phyloP scores from a whole-genome alignment of 257 asterid genomes.

The Solanum etuberosum region DNA sequence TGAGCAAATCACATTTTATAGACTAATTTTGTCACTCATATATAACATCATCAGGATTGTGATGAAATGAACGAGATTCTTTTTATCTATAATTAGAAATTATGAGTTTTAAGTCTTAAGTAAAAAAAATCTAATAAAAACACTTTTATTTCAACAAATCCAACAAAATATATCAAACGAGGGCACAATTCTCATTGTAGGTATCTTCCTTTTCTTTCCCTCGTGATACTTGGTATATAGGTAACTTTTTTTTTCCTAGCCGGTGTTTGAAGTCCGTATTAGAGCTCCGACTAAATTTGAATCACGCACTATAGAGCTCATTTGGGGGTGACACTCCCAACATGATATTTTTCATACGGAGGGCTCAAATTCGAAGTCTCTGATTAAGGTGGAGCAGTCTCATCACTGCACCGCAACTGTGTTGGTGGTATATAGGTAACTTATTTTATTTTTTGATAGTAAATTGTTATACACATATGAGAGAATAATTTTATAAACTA shows the following conservation, averaged over 20 bases:
- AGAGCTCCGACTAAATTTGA: rapidly evolving
- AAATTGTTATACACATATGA: not conserved
- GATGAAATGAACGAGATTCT: not conserved
- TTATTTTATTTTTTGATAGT: not conserved
- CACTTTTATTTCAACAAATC: no score
- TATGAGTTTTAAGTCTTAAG: rapidly evolving
- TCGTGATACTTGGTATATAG: not conserved
- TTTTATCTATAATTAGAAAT: not conserved
- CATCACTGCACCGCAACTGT: no score
- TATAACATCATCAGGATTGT: not conserved
- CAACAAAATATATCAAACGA: no score
- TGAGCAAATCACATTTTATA: not conserved
- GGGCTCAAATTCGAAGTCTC: rapidly evolving
- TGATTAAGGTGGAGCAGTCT: rapidly evolving
- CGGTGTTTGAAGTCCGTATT: no score
- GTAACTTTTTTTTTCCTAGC: not conserved
- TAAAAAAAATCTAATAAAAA: not conserved
- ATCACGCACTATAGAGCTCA: not conserved
- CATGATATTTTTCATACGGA: rapidly evolving
- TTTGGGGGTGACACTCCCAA: rapidly evolving
- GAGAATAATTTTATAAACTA: not conserved
- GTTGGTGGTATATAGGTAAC: not conserved
- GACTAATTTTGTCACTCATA: not conserved
- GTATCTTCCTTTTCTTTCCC: not conserved
- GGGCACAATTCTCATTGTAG: not conserved